A percentile compares a stretch with the other conserved stretches of the same genome.
phyloP scores from a whole-genome alignment of 2,329 filamentous ascomycete genomes.

The Paecilomyces sp. region DNA sequence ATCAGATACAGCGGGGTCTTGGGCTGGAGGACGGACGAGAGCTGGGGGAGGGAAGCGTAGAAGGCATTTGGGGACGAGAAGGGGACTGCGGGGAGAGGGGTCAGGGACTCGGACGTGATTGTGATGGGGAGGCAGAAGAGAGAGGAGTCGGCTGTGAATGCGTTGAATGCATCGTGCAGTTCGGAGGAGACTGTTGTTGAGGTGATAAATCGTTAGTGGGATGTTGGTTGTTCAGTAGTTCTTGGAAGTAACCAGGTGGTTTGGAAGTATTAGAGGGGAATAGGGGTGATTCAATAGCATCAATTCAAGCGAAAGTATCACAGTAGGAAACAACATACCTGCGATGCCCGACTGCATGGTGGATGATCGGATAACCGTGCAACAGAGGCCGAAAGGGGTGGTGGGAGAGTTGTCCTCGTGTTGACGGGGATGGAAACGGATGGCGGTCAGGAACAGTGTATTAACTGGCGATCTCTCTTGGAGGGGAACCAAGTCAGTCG shows the following conservation, averaged over 20 bases:
- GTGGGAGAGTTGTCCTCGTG: background rate
- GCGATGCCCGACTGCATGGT: background rate
- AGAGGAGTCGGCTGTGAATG: slow-evolving; percentile 33
- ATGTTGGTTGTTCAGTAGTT: slow-evolving; percentile 1
- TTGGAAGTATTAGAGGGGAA: background rate
- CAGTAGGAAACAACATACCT: background rate
- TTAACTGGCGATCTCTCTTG: background rate
- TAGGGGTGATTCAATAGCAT: background rate
- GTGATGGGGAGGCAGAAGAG: slow-evolving; percentile 41
- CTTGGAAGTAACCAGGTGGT: background rate
- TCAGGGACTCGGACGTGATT: slow-evolving; percentile 38
- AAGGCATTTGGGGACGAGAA: slow-evolving; percentile 40
- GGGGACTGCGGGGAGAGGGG: slow-evolving; percentile 30
- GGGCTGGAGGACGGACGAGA: slow-evolving; percentile 46
- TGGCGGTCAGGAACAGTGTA: background rate
- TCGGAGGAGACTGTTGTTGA: slow-evolving; percentile 34
- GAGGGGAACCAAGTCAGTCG: background rate
- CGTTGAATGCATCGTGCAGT: slow-evolving; percentile 40
- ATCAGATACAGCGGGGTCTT: slow-evolving; percentile 55
- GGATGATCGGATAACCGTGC: background rate
- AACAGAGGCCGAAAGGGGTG: background rate
- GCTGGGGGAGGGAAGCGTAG: slow-evolving; percentile 42
- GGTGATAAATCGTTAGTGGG: background rate
- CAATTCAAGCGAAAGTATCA: background rate
- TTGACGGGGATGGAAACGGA: background rate